Evolutionary conservation across 768 basidiomycete genomes (phyloP).

Genomic region (Cystofilobasidium ferigula): DNA sequence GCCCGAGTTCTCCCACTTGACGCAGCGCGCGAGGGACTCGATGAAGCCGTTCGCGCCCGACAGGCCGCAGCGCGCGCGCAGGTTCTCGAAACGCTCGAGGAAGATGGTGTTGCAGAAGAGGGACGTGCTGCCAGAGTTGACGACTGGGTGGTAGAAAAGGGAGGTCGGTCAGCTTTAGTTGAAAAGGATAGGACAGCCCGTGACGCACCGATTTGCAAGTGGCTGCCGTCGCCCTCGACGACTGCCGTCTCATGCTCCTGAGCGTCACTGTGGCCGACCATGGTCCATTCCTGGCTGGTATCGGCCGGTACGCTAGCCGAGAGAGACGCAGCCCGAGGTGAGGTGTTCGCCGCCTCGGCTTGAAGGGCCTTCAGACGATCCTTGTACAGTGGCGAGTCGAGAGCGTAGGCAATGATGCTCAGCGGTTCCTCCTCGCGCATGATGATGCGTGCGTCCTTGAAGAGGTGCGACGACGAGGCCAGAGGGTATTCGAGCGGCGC

Average conservation of each 20-base stretch:
- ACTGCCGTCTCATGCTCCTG: conserved; percentile 12
- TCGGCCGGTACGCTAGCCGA: conserved; percentile 2
- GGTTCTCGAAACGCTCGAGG: conserved; percentile 90
- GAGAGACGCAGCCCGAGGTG: not conserved
- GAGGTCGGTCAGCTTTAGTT: conserved; percentile 15
- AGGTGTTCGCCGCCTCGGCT: not conserved
- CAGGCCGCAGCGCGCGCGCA: conserved; percentile 82
- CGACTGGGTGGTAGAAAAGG: conserved; percentile 45
- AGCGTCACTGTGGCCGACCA: conserved; percentile 17
- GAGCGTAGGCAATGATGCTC: conserved; percentile 87
- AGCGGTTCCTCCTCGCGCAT: conserved; percentile 94
- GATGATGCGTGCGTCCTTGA: conserved; percentile 86
- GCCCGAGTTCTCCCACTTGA: conserved; percentile 90
- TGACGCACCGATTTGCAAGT: conserved; percentile 38
- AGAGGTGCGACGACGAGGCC: conserved; percentile 51
- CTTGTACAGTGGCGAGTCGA: conserved; percentile 43
- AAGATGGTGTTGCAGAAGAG: conserved; percentile 91
- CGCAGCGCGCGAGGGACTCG: conserved; percentile 81
- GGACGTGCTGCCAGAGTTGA: conserved; percentile 76
- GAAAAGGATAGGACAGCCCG: not conserved
- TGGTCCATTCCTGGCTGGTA: conserved; percentile 9
- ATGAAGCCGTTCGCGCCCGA: conserved; percentile 74
- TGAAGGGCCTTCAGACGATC: conserved; percentile 33
- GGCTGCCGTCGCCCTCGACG: conserved; percentile 21
- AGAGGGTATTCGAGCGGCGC: conserved; percentile 47